Base-by-base conservation (phyloP, 106 monocot genomes). In the Allium fistulosum region DNA sequence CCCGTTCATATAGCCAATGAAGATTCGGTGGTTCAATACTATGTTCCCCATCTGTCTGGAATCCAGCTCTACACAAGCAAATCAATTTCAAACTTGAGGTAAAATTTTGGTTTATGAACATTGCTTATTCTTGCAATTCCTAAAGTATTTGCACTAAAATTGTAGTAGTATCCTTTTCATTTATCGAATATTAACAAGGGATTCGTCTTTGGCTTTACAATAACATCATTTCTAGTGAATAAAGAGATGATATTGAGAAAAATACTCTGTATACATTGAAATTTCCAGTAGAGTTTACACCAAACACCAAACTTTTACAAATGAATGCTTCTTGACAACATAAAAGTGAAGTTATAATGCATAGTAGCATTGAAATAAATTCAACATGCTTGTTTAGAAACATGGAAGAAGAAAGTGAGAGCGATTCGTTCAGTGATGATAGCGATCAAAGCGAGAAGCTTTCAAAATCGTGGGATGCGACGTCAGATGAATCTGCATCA, bases 381-480 rank as follows among this genome's bases (percentile, higher is more conserved):
- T 67, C 11, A 14, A 67, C 28, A 10, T 26, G 11, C 27, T 67
- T 50, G 15, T 67, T 51, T 55, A 79, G 79, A 59, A 67, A 66
- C 49, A 9, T 68, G 48, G 58, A 58, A 11, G 81, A 80, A 17
- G 81, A 85, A 10, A 66, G 66, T 17, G 66, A 80, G 74, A 74
- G 56, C 10, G 77, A 77, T 62, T 80, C 81, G 3, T 91, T 73
- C 75, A 85, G 82, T 13, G 84, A 82, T 65, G 87, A 94, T 63
- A 85, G 84, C 16, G 82, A 37, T 37, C 37, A 84, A 65, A 80
- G 70, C 27, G 90, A 79, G 60, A 87, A 75, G 78, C 53, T 80
- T 8, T 84, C 81, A 6, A 71, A 80, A 59, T 81, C 85, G 45
- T 85, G 74, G 81, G 85, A 81, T 72, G 70, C 48, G 27, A 18